Conservation (phyloP, 441 rosid species). For the Aquilaria agallochum region DNA sequence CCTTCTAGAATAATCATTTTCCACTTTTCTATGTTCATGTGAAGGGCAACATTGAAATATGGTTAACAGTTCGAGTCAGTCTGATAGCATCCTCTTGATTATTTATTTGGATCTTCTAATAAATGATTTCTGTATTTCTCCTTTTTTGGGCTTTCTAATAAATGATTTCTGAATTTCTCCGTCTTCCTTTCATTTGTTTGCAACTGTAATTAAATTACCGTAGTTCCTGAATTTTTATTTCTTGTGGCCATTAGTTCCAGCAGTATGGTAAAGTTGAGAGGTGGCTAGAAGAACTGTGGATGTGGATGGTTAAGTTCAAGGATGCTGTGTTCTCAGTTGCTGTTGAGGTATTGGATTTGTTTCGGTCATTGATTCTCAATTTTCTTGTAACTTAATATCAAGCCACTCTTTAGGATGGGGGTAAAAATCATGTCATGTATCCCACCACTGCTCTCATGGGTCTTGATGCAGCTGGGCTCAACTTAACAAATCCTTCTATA, state of each 20-base stretch:
- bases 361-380: neutral
- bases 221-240: neutral
- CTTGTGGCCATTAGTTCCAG: conserved; percentile 41
- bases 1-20: no score
- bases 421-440: neutral
- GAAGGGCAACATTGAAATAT: no score
- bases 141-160: neutral
- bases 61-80: no score
- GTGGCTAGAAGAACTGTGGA: conserved; percentile 89
- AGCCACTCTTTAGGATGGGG: no score
- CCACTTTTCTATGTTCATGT: no score
- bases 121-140: neutral
- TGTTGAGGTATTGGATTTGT: conserved; percentile 50
- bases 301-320: conserved; percentile 84
- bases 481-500: no score
- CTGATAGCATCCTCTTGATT: no score
- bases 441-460: no score
- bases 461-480: no score
- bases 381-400: neutral
- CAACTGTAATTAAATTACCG: neutral
- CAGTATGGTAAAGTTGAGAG: conserved; percentile 70
- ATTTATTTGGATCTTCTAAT: no score
- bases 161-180: neutral
- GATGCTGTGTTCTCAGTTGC: conserved; percentile 65
- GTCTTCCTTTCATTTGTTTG: neutral